Base-by-base conservation (phyloP, 805 yeast genomes). In the Starmera dryadoides region DNA sequence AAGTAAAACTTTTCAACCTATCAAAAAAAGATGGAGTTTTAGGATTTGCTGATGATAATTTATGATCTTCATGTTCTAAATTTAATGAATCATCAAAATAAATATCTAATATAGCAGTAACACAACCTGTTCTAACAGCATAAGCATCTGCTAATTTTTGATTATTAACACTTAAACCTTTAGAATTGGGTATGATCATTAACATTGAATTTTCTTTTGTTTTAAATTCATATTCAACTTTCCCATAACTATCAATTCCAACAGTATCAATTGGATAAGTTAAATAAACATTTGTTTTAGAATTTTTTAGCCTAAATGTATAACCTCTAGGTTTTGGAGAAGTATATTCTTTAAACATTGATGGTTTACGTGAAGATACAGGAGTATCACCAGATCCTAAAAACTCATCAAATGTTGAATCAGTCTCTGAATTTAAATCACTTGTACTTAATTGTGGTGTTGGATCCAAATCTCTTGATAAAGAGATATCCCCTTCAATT, bases 61-160 rank as follows among this genome's bases (percentile, higher is more conserved):
- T 15, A 31, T 21, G 6, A 21, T 21, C 23, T 21, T 21, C 23
- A 17, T 18, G 4, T 23, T 43, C 48, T 2, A 39, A n/a, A 26
- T 38, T 40, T 28, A 52, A 39, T 5, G 52, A 43, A 35, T 52
- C 55, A 28, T 42, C 34, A 28, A 45, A 48, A 40, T 52, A 52
- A 3, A 49, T 29, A 30, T 52, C 57, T 11, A 52, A 20, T 11
- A 52, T 28, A 2, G 55, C 54, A 30, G 50, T 47, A 16, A 52
- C 57, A 42, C 57, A 52, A 2, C 57, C 57, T 4, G 57, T 46
- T 28, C 57, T 44, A 4, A 52, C 46, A 0, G 57, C 47, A 33
- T 52, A 52, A 0, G 55, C 57, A 39, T 52, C 57, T 1, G 57
- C 55, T 2, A 52, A 34, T 35, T 52, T 52, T 38, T 47, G 38